Evolutionary conservation across 805 yeast species (phyloP).

Genomic region (Candida nitratophila): DNA sequence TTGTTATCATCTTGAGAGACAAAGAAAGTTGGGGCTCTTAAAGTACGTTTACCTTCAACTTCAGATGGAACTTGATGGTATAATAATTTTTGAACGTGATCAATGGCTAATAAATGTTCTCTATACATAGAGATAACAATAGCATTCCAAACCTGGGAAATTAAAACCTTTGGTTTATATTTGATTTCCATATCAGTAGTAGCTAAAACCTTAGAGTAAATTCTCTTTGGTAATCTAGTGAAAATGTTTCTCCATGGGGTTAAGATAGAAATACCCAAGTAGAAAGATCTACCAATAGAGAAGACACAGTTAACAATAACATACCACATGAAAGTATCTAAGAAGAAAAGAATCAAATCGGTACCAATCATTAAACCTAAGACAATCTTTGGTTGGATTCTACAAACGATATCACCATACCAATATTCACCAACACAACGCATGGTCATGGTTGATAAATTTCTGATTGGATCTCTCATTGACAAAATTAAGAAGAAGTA

Average conservation of each 20-base stretch:
- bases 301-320: constrained; percentile 89
- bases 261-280: constrained; percentile 96
- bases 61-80: constrained; percentile 99
- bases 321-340: constrained; percentile 99
- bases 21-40: constrained; percentile 98
- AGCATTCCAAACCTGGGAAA: constrained; percentile 99
- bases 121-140: constrained; percentile 99
- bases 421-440: constrained; percentile 95
- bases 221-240: constrained; percentile 97
- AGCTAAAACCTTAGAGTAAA: constrained; percentile 94
- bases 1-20: constrained; percentile 95
- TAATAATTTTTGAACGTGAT: constrained; percentile 93
- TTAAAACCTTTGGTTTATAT: constrained; percentile 96
- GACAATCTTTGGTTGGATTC: constrained; percentile 80
- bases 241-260: constrained; percentile 99
- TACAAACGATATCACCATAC: constrained; percentile 72
- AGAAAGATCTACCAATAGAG: constrained; percentile 97
- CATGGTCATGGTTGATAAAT: constrained; percentile 75
- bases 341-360: constrained; percentile 90
- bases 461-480: constrained; percentile 90
- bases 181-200: constrained; percentile 99
- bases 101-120: constrained; percentile 96
- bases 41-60: constrained; percentile 95
- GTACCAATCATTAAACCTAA: constrained; percentile 90
- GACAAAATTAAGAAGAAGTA: constrained; percentile 87